Conservation (phyloP, 2,329 filamentous ascomycete genomes). For the Fusarium subglutinans region DNA sequence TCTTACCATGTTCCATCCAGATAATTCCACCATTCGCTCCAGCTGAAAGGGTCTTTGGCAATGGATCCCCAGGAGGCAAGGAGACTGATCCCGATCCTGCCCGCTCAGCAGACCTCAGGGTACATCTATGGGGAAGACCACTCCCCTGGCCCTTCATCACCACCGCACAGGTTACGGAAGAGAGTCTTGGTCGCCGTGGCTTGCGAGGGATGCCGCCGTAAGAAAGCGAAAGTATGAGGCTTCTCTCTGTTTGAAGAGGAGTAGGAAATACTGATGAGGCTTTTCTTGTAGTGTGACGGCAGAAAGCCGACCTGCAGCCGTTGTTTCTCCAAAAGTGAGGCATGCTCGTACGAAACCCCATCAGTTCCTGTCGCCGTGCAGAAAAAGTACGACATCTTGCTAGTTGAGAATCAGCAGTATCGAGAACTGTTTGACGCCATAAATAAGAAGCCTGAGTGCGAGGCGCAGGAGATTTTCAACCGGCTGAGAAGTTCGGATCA, state of each 20-base stretch:
- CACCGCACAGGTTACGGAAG: not conserved
- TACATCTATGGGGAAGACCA: not conserved
- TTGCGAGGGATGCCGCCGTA: conserved; percentile 14
- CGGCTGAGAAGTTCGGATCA: conserved; percentile 2
- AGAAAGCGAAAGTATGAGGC: conserved; percentile 10
- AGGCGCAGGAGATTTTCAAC: conserved; percentile 9
- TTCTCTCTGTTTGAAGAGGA: not conserved
- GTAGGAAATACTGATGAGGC: not conserved
- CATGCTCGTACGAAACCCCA: conserved; percentile 1
- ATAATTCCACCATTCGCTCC: not conserved
- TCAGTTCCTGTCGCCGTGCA: not conserved
- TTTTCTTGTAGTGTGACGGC: conserved; percentile 2
- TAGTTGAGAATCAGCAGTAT: conserved; percentile 15
- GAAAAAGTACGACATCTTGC: conserved; percentile 7
- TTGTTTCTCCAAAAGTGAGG: conserved; percentile 6
- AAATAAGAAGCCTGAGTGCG: not conserved
- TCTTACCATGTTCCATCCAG: not conserved
- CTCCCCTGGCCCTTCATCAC: not conserved
- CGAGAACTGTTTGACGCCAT: conserved; percentile 20
- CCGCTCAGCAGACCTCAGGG: not conserved
- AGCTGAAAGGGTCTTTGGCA: not conserved
- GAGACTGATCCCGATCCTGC: conserved; percentile 15
- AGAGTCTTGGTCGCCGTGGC: conserved; percentile 11
- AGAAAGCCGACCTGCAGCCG: conserved; percentile 7
- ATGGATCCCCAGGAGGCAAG: conserved; percentile 10